A percentile compares a stretch with the other conserved stretches of the same genome.
Evolutionary conservation across 352 stramenopile genomes (phyloP).

Genomic region (Pythium phragmiticola): DNA sequence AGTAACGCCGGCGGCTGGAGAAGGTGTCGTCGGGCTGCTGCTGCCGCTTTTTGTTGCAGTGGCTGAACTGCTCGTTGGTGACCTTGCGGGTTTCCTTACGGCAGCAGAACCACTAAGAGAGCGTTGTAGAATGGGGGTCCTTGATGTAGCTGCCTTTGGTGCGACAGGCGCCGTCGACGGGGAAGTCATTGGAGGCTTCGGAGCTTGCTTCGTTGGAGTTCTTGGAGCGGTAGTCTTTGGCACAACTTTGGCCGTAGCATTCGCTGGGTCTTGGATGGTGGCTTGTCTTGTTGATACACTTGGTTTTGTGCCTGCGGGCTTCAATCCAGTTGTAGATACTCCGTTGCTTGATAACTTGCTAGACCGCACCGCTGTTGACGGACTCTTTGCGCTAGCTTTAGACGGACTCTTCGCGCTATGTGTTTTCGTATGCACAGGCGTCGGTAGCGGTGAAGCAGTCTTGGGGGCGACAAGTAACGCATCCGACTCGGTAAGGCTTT

Average conservation of each 20-base stretch:
- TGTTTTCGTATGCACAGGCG: background rate
- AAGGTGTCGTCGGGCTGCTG: constrained; percentile 3
- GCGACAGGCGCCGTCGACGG: constrained; percentile 7
- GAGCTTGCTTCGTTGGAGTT: constrained; percentile 1
- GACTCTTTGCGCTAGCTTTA: background rate
- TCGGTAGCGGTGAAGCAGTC: background rate
- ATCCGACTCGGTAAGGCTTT: background rate
- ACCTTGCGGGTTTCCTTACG: constrained; percentile 15
- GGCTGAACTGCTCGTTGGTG: constrained; percentile 30
- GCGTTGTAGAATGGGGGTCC: constrained; percentile 15
- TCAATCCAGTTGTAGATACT: background rate
- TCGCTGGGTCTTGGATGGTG: background rate
- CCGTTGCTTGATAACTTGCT: constrained; percentile 3
- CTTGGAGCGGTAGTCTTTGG: background rate
- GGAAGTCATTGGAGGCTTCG: background rate
- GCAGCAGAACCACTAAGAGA: constrained; percentile 22
- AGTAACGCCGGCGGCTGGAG: background rate
- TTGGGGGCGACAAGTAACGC: background rate
- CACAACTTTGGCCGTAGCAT: background rate
- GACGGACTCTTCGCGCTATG: background rate
- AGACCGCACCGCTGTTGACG: background rate
- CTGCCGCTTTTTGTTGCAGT: background rate
- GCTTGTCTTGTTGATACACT: background rate
- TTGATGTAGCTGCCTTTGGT: constrained; percentile 12
- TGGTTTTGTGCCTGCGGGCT: background rate